Conservation (phyloP, 2,329 filamentous ascomycete species). For the Fusarium longipes region DNA sequence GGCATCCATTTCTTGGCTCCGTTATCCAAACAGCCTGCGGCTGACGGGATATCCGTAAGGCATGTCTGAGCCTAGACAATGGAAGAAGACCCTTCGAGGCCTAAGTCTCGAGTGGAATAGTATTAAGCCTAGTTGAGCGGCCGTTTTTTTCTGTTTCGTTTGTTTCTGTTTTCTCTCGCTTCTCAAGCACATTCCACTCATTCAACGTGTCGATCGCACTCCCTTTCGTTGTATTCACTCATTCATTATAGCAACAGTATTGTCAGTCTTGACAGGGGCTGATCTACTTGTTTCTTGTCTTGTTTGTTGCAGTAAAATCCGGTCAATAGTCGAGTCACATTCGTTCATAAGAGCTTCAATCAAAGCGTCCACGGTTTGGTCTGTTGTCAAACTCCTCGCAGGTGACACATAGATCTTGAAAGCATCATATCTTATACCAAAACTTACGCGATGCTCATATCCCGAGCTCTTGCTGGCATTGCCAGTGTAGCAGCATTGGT, state of each 20-base stretch:
- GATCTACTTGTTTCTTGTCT: not conserved
- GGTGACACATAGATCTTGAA: not conserved
- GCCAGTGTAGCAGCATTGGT: conserved; percentile 37
- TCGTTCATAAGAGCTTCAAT: not conserved
- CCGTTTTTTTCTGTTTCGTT: not conserved
- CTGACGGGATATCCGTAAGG: conserved; percentile 14
- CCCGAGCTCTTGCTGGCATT: conserved; percentile 34
- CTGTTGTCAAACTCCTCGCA: not conserved
- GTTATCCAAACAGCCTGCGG: conserved; percentile 6
- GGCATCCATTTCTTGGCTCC: not conserved
- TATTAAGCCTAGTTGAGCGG: conserved; percentile 18
- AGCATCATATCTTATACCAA: not conserved
- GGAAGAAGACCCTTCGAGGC: not conserved
- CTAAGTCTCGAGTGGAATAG: conserved; percentile 6
- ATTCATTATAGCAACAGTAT: conserved; percentile 1
- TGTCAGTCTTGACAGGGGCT: not conserved
- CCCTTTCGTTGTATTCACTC: conserved; percentile 17
- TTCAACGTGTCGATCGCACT: conserved; percentile 22
- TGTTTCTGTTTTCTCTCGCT: conserved; percentile 3
- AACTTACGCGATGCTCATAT: conserved; percentile 32
- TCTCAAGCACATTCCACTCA: conserved; percentile 19
- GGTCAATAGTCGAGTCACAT: not conserved
- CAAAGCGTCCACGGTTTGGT: not conserved
- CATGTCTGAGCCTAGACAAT: not conserved
- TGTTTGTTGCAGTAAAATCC: not conserved